Conservation (phyloP, 116 monocot genomes). For the Phalaenopsis hybrid region DNA sequence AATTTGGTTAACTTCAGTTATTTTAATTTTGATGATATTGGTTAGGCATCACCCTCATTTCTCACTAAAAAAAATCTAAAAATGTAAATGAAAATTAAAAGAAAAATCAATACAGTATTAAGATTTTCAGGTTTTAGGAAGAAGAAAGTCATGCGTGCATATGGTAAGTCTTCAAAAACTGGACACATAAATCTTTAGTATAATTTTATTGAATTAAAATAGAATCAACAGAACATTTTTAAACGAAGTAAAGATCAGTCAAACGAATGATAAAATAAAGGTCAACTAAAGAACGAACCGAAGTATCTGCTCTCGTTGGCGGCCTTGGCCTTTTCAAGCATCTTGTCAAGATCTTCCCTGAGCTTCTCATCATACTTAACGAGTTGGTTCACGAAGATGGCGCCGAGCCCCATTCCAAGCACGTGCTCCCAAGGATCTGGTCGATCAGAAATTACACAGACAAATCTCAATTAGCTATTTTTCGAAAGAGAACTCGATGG, state of each 20-base stretch:
- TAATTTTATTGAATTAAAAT: background rate
- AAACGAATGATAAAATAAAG: background rate
- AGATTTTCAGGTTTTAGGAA: background rate
- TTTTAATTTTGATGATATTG: too few relatives aligned
- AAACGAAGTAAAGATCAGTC: background rate
- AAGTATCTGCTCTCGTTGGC: conserved; percentile 92
- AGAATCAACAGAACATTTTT: background rate
- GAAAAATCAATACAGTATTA: background rate
- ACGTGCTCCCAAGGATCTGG: conserved; percentile 95
- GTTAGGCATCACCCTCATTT: too few relatives aligned
- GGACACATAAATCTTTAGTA: background rate
- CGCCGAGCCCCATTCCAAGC: conserved; percentile 81
- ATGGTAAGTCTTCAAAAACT: background rate
- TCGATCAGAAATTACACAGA: background rate
- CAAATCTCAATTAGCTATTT: background rate
- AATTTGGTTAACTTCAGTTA: too few relatives aligned
- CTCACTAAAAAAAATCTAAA: too few relatives aligned
- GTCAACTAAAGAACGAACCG: conserved; percentile 24
- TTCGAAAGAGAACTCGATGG: background rate
- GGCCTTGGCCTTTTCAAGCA: conserved; percentile 73
- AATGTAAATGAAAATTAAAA: background rate
- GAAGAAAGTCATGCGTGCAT: background rate
- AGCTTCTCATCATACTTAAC: conserved; percentile 81
- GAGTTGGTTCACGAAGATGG: conserved; percentile 73
- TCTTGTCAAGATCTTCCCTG: conserved; percentile 77